phyloP scores from a whole-genome alignment of 495 filamentous ascomycete species.

The Daldinia vernicosa region DNA sequence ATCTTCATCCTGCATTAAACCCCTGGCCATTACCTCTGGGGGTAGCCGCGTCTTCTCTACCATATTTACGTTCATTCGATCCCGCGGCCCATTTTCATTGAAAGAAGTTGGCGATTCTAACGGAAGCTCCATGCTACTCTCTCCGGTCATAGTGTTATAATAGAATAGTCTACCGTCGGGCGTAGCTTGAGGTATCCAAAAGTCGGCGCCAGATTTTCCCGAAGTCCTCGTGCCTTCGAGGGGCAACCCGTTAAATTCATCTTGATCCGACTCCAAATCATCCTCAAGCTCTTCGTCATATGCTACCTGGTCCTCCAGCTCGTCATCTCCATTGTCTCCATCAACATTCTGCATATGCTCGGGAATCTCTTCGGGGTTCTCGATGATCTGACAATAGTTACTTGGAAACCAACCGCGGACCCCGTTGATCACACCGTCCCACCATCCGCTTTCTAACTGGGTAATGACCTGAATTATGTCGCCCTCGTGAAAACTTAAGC shows the following conservation, averaged over 20 bases:
- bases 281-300: constrained; percentile 62
- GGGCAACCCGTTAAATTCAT: constrained; percentile 68
- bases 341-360: constrained; percentile 68
- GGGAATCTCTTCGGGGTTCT: constrained; percentile 71
- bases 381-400: constrained; percentile 92
- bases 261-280: constrained; percentile 70
- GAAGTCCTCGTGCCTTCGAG: constrained; percentile 72
- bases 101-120: constrained; percentile 85
- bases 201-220: constrained; percentile 88
- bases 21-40: constrained; percentile 89
- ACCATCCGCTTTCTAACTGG: constrained; percentile 97
- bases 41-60: constrained; percentile 91
- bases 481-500: constrained; percentile 92
- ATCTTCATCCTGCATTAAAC: constrained; percentile 83
- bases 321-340: constrained; percentile 75
- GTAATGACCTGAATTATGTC: constrained; percentile 98
- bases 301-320: constrained; percentile 62
- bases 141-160: constrained; percentile 95
- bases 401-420: constrained; percentile 98
- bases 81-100: constrained; percentile 84
- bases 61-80: constrained; percentile 86
- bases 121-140: constrained; percentile 91
- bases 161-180: constrained; percentile 94
- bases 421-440: constrained; percentile 95
- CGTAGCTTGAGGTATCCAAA: constrained; percentile 98